phyloP scores from a whole-genome alignment of 805 yeast genomes.

The Pichia californica region DNA sequence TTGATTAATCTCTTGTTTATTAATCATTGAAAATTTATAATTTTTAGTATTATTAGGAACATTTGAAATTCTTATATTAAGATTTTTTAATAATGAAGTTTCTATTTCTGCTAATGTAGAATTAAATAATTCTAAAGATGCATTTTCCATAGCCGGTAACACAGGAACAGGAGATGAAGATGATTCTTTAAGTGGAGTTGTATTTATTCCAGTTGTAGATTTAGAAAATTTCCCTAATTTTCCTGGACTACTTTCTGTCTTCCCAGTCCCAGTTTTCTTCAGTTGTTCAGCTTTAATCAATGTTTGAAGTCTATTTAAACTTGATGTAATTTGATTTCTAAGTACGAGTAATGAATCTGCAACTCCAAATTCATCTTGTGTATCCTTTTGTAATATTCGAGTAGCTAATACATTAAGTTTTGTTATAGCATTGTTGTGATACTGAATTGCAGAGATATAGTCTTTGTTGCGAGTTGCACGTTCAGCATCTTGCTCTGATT shows the following conservation, averaged over 20 bases:
- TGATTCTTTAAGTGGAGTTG: conserved; percentile 3
- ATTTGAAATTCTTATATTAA: conserved; percentile 18
- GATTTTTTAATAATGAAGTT: conserved; percentile 19
- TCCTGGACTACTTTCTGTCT: too few relatives aligned
- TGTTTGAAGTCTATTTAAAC: conserved; percentile 10
- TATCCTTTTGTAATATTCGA: conserved; percentile 9
- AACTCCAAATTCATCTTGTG: conserved; percentile 19
- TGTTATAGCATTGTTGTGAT: conserved; percentile 33
- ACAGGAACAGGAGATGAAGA: neutral
- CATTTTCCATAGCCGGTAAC: neutral
- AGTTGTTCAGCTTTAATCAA: neutral
- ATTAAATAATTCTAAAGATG: conserved; percentile 2
- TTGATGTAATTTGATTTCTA: conserved; percentile 17
- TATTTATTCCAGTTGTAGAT: conserved; percentile 7
- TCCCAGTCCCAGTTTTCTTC: neutral
- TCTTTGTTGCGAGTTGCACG: conserved; percentile 38
- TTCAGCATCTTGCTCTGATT: conserved; percentile 49
- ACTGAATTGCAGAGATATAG: conserved; percentile 33
- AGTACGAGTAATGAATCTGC: conserved; percentile 18
- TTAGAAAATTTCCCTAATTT: too few relatives aligned
- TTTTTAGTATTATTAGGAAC: conserved; percentile 10
- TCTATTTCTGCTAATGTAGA: conserved; percentile 9
- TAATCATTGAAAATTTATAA: conserved; percentile 21
- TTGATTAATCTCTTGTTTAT: conserved; percentile 21
- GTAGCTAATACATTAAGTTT: conserved; percentile 24